Conservation (phyloP, 2,329 filamentous ascomycete genomes). For the Graphilbum ipis-grandicollis region DNA sequence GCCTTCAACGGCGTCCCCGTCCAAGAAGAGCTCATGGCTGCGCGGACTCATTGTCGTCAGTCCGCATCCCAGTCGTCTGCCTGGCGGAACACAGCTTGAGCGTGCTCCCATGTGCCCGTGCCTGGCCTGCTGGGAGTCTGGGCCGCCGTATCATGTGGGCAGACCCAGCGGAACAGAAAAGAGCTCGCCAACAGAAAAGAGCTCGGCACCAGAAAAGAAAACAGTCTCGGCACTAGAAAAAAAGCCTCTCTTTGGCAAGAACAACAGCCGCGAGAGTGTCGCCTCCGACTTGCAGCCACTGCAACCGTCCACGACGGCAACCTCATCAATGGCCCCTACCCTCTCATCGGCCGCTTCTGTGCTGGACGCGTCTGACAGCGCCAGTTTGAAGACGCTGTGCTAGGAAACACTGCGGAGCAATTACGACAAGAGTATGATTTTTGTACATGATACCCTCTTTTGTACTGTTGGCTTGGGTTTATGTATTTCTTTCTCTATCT, state of each 20-base stretch:
- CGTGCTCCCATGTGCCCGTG: slow-evolving; percentile 3
- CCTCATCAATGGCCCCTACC: neutral
- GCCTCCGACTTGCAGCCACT: neutral
- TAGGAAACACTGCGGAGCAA: too few relatives aligned
- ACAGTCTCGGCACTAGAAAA: neutral
- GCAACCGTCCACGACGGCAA: neutral
- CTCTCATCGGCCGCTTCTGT: too few relatives aligned
- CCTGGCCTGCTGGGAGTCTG: slow-evolving; percentile 1
- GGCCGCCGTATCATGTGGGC: neutral
- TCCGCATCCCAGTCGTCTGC: neutral
- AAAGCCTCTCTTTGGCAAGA: neutral
- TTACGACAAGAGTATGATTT: too few relatives aligned
- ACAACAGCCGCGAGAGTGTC: neutral
- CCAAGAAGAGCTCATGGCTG: neutral
- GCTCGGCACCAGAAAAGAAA: neutral
- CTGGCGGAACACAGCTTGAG: neutral
- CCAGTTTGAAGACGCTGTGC: neutral
- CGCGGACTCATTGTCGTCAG: neutral
- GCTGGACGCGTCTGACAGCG: neutral
- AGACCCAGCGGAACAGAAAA: too few relatives aligned
- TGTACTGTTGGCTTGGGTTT: too few relatives aligned
- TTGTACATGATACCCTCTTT: too few relatives aligned
- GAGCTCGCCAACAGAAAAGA: too few relatives aligned
- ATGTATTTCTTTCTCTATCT: too few relatives aligned
- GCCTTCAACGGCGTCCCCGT: neutral